Percentiles rank a stretch among this genome's conserved stretches.
Conservation (phyloP, 1,139 yeast genomes). For the Scheffersomyces segobiensis region DNA sequence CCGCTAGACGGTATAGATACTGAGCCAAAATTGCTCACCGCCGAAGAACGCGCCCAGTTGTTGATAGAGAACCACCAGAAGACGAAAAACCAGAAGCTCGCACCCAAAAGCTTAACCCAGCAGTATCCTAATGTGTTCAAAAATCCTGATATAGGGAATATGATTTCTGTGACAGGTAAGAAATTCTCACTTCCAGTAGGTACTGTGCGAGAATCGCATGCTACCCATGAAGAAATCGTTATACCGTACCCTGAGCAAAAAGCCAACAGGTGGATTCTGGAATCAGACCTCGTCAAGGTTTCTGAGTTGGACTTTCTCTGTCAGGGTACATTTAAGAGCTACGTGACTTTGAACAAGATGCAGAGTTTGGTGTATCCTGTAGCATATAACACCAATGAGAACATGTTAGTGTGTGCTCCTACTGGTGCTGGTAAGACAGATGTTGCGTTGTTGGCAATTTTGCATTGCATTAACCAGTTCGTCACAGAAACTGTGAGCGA, state of each 20-base stretch:
- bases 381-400: constrained; percentile 90
- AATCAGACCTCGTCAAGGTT: constrained; percentile 57
- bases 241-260: constrained; percentile 72
- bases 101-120: constrained; percentile 46
- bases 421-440: constrained; percentile 99
- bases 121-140: constrained; percentile 88
- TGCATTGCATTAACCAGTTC: constrained; percentile 77
- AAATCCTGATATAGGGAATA: constrained; percentile 63
- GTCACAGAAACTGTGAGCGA: constrained; percentile 47
- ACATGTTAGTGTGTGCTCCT: constrained; percentile 97
- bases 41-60: constrained; percentile 58
- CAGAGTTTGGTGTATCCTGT: constrained; percentile 91
- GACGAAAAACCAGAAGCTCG: constrained; percentile 52
- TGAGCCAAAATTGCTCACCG: constrained; percentile 42
- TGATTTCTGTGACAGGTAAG: constrained; percentile 77
- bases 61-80: constrained; percentile 54
- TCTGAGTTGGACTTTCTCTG: constrained; percentile 73
- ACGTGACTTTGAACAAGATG: constrained; percentile 77
- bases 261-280: constrained; percentile 48
- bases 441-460: constrained; percentile 83
- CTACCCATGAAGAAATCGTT: constrained; percentile 77
- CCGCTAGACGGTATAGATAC: constrained; percentile 11
- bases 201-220: constrained; percentile 61
- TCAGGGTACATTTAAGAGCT: constrained; percentile 80
- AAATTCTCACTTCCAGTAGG: constrained; percentile 81